A percentile compares a stretch with the other conserved stretches of the same genome.
Conservation (phyloP, 2,329 filamentous ascomycete species). For the Fusarium musae region DNA sequence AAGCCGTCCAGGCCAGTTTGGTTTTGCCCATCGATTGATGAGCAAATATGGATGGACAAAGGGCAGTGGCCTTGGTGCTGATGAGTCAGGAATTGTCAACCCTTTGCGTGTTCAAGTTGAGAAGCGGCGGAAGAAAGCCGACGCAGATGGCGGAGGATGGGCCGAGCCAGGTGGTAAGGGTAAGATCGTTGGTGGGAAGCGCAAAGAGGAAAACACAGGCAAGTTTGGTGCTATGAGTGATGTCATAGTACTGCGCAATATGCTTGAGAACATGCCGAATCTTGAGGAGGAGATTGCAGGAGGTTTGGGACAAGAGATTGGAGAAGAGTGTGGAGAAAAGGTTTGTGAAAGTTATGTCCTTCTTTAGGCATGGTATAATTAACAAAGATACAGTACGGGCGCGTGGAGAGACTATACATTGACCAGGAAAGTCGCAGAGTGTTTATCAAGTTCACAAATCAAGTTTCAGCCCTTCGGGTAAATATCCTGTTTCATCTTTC, state of each 20-base stretch:
- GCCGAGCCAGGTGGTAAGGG: constrained; percentile 75
- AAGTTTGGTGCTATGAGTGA: constrained; percentile 80
- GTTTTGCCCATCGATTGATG: constrained; percentile 89
- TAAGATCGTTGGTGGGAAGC: constrained; percentile 83
- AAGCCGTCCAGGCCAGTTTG: constrained; percentile 79
- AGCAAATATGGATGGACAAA: constrained; percentile 94
- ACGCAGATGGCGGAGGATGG: constrained; percentile 83
- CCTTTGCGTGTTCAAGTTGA: constrained; percentile 87
- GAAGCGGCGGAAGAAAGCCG: constrained; percentile 82
- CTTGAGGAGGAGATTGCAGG: constrained; percentile 80
- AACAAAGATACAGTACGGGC: constrained; percentile 71
- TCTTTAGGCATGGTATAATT: constrained; percentile 2
- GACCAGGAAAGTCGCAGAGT: constrained; percentile 74
- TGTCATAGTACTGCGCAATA: constrained; percentile 84
- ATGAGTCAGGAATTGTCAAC: constrained; percentile 83
- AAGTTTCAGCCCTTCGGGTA: constrained; percentile 85
- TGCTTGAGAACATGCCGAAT: constrained; percentile 85
- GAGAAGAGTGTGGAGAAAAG: constrained; percentile 89
- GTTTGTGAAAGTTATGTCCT: constrained; percentile 48
- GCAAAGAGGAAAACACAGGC: constrained; percentile 54
- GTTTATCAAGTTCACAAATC: constrained; percentile 92
- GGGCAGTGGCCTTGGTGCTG: constrained; percentile 86
- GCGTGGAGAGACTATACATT: constrained; percentile 83
- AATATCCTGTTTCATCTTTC: constrained; percentile 49
- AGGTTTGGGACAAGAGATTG: constrained; percentile 90